These are phyloP conservation scores for Geotrichum australiense DNA, from an alignment of 1,139 yeast genomes.

Conservation along the genomic window DNA sequence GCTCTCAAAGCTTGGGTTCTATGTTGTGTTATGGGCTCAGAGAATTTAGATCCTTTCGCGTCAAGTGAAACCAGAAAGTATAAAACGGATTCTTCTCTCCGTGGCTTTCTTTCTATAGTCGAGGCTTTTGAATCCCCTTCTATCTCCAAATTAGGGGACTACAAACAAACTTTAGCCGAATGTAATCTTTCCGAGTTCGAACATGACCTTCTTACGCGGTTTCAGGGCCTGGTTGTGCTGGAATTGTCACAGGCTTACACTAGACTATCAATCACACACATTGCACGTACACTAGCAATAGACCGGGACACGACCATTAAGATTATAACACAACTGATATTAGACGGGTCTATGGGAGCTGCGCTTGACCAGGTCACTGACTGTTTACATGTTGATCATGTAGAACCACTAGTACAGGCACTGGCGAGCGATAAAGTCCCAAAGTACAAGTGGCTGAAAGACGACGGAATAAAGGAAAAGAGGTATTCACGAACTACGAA, in stretches of 20 bases:
- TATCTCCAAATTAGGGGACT: constrained; percentile 25
- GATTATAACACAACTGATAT: constrained; percentile 40
- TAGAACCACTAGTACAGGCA: not conserved
- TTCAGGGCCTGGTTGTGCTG: constrained; percentile 35
- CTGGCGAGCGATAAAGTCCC: not conserved
- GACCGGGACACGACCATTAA: constrained; percentile 36
- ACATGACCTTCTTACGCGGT: constrained; percentile 30
- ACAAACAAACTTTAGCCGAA: constrained; percentile 27
- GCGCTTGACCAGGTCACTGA: constrained; percentile 36
- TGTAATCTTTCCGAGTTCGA: constrained; percentile 29
- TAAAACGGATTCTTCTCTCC: constrained; percentile 35
- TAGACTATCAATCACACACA: constrained; percentile 31
- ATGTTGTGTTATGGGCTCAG: constrained; percentile 57
- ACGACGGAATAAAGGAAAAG: too few species aligned
- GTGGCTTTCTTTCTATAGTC: constrained; percentile 35
- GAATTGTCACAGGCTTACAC: constrained; percentile 38
- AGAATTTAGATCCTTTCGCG: constrained; percentile 59
- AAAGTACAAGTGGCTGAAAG: too few species aligned
- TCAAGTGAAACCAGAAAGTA: constrained; percentile 44
- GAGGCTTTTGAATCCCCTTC: constrained; percentile 36
- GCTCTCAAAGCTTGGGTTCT: constrained; percentile 58
- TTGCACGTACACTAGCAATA: constrained; percentile 29
- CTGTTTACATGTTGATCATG: constrained; percentile 29
- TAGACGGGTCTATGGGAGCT: constrained; percentile 41
- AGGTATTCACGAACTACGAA: too few species aligned